phyloP scores from a whole-genome alignment of 1,284 basidiomycete species.

The Puccinia hordei region DNA sequence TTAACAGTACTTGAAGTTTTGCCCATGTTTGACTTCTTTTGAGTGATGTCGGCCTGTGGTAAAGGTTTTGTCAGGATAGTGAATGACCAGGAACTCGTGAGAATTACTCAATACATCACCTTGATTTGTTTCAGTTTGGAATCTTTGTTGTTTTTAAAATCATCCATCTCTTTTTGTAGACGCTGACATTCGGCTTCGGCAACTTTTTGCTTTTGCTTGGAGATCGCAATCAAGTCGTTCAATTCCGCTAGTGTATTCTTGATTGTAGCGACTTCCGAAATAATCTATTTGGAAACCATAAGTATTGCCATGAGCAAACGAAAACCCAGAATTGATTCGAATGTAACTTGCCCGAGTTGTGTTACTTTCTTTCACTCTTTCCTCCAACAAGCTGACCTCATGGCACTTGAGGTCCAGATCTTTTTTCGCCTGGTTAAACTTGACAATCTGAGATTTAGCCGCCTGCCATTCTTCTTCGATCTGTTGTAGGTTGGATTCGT shows the following conservation, averaged over 20 bases:
- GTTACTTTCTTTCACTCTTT: constrained; percentile 84
- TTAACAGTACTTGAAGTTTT: constrained; percentile 81
- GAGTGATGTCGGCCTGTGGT: constrained; percentile 71
- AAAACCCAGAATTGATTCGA: not conserved
- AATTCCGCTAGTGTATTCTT: constrained; percentile 72
- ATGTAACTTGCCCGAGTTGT: constrained; percentile 71
- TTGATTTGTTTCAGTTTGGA: constrained; percentile 93
- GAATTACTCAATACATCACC: constrained; percentile 62
- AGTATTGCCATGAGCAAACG: not conserved
- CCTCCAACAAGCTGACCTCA: constrained; percentile 77
- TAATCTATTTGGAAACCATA: constrained; percentile 65
- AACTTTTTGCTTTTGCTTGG: constrained; percentile 74
- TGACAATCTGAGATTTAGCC: constrained; percentile 67
- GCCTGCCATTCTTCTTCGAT: constrained; percentile 68
- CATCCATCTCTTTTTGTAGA: constrained; percentile 93
- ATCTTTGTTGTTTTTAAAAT: constrained; percentile 98
- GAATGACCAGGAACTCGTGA: constrained; percentile 4
- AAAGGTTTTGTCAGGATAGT: not conserved
- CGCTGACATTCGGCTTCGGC: constrained; percentile 78
- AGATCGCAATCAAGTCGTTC: constrained; percentile 68
- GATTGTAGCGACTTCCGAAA: constrained; percentile 74
- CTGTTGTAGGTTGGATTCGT: constrained; percentile 64
- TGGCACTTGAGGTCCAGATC: constrained; percentile 88
- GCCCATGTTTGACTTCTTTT: constrained; percentile 77
- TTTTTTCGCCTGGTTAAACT: constrained; percentile 70